Evolutionary conservation across 495 filamentous ascomycete species (phyloP).

Genomic region (Hypoxylon perforatum): DNA sequence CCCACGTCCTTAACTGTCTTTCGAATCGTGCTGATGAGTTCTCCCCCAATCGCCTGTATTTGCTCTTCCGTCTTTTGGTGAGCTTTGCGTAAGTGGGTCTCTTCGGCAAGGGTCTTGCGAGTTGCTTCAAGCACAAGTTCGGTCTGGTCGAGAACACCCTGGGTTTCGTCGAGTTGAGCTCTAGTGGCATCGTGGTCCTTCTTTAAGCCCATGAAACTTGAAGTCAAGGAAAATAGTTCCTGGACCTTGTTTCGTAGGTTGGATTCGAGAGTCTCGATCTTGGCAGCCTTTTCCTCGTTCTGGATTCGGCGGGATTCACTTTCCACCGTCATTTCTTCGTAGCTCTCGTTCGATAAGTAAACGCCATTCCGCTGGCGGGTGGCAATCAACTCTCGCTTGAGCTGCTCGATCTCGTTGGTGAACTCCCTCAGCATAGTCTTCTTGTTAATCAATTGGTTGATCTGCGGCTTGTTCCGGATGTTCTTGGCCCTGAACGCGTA

Average conservation of each 20-base stretch:
- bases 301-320: slow-evolving; percentile 93
- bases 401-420: slow-evolving; percentile 90
- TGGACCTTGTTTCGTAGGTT: slow-evolving; percentile 91
- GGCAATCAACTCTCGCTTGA: slow-evolving; percentile 92
- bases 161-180: slow-evolving; percentile 77
- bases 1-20: slow-evolving; percentile 82
- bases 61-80: slow-evolving; percentile 86
- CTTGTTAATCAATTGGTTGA: slow-evolving; percentile 91
- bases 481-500: slow-evolving; percentile 98
- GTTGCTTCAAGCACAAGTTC: slow-evolving; percentile 83
- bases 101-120: slow-evolving; percentile 78
- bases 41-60: slow-evolving; percentile 74
- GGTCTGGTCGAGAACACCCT: slow-evolving; percentile 83
- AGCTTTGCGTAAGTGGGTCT: slow-evolving; percentile 80
- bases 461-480: slow-evolving; percentile 96
- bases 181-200: slow-evolving; percentile 85
- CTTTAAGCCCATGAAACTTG: slow-evolving; percentile 84
- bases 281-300: slow-evolving; percentile 89
- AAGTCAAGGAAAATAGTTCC: slow-evolving; percentile 85
- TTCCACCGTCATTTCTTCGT: slow-evolving; percentile 86
- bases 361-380: slow-evolving; percentile 95
- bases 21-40: slow-evolving; percentile 78
- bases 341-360: slow-evolving; percentile 85
- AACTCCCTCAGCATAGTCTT: slow-evolving; percentile 91
- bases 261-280: slow-evolving; percentile 90